Evolutionary conservation across 805 yeast species (phyloP).

Genomic region (Komagataella kurtzmanii): DNA sequence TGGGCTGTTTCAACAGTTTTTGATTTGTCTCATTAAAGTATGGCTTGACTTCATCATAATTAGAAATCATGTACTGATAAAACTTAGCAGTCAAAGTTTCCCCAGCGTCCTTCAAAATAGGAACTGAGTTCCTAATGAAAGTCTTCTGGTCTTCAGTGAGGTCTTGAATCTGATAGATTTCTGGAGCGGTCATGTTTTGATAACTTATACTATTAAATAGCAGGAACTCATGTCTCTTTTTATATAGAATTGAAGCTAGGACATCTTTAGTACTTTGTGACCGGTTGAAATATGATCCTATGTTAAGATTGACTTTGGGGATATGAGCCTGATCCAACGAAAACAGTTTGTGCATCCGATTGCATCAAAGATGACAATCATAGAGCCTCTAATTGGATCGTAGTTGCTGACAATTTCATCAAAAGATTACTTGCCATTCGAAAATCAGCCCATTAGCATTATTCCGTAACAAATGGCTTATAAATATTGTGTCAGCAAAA

Average conservation of each 20-base stretch:
- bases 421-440: background rate
- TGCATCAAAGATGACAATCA: background rate
- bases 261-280: background rate
- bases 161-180: conserved; percentile 15
- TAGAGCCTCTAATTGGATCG: background rate
- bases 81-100: conserved; percentile 37
- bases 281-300: background rate
- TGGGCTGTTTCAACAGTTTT: conserved; percentile 39
- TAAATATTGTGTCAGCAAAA: background rate
- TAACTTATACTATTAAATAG: background rate
- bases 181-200: background rate
- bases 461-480: background rate
- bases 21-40: conserved; percentile 53
- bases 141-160: conserved; percentile 18
- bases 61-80: conserved; percentile 40
- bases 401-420: background rate
- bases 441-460: background rate
- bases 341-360: background rate
- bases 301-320: background rate
- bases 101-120: conserved; percentile 44
- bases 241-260: background rate
- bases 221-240: background rate
- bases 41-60: conserved; percentile 40
- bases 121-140: conserved; percentile 33
- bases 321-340: background rate